phyloP scores from a whole-genome alignment of 768 basidiomycete species.

The Suillus clintonianus region DNA sequence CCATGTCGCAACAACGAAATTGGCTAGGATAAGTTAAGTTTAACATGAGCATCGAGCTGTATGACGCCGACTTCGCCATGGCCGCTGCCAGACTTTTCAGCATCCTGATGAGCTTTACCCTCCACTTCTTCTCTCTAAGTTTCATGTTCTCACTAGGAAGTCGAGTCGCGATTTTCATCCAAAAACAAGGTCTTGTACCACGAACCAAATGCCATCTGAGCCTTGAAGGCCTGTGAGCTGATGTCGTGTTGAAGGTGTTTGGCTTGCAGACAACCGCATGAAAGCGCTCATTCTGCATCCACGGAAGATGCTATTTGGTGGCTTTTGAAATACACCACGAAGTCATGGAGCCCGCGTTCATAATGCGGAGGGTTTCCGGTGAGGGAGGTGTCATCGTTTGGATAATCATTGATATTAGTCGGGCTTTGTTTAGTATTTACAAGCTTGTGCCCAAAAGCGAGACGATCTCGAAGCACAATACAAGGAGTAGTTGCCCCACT shows the following conservation, averaged over 20 bases:
- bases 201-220: neutral
- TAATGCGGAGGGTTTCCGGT: neutral
- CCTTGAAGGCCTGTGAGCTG: neutral
- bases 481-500: slow-evolving; percentile 78
- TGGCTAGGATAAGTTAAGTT: neutral
- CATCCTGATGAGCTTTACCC: neutral
- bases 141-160: neutral
- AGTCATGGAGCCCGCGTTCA: neutral
- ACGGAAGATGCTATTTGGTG: neutral
- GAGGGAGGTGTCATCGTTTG: neutral
- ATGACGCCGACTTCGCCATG: neutral
- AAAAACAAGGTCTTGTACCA: neutral
- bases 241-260: too few relatives aligned
- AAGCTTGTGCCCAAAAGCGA: slow-evolving; percentile 38
- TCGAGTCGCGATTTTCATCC: neutral
- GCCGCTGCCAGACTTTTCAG: too few relatives aligned
- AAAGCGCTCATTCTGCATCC: neutral
- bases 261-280: too few relatives aligned
- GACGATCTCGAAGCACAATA: slow-evolving; percentile 71
- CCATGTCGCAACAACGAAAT: neutral
- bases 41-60: too few relatives aligned
- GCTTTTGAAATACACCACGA: too few relatives aligned
- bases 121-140: neutral
- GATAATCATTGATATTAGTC: neutral
- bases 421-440: neutral